These are phyloP conservation scores for Penicillium paxilli DNA, from an alignment of 495 filamentous ascomycete species.

Conservation along the genomic window DNA sequence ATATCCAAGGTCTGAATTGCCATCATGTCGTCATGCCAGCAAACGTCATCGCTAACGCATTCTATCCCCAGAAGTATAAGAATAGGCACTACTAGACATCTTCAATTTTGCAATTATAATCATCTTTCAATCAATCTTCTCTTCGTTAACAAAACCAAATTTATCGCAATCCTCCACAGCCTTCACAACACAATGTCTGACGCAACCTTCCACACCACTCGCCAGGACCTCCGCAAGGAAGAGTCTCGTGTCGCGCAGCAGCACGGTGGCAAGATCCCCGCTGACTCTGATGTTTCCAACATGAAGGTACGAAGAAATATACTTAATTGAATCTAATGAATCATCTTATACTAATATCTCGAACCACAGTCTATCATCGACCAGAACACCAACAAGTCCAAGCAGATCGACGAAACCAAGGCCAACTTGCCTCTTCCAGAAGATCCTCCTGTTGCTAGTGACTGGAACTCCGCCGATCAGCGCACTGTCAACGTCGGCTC, in stretches of 20 bases:
- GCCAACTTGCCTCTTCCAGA: slow-evolving; percentile 79
- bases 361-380: slow-evolving; percentile 46
- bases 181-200: slow-evolving; percentile 55
- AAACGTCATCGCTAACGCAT: slow-evolving; percentile 15
- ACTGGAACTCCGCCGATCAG: slow-evolving; percentile 71
- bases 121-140: not conserved
- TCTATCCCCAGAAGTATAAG: slow-evolving; percentile 2
- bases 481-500: slow-evolving; percentile 68
- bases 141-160: not conserved
- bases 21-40: slow-evolving; percentile 17
- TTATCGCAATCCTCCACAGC: slow-evolving; percentile 14
- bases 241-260: slow-evolving; percentile 45
- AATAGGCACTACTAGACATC: not conserved
- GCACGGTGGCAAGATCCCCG: slow-evolving; percentile 42
- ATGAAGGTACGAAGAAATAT: slow-evolving; percentile 47
- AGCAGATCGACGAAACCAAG: slow-evolving; percentile 63
- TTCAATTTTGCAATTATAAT: not conserved
- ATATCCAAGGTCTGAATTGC: not conserved
- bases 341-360: not conserved
- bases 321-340: not conserved
- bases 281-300: slow-evolving; percentile 47
- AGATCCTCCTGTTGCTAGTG: slow-evolving; percentile 68
- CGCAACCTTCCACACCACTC: slow-evolving; percentile 51
- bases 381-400: slow-evolving; percentile 53
- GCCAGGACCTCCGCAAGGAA: slow-evolving; percentile 51